Evolutionary conservation across 129 eudicot genomes (phyloP).

Genomic region (Chrysanthemum makinoi): DNA sequence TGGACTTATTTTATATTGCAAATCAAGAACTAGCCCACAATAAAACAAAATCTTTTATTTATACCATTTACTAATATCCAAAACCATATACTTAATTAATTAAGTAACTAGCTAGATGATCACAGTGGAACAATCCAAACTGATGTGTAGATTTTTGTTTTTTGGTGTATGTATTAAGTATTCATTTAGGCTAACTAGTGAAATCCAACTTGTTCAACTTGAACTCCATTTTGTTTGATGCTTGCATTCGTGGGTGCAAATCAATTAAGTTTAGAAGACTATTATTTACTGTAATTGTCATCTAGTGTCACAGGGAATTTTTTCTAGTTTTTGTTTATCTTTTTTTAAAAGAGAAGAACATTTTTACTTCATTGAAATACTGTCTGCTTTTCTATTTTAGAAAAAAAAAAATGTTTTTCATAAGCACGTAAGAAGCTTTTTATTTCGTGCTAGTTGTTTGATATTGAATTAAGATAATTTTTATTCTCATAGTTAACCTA

Average conservation of each 20-base stretch:
- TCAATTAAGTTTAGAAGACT: neutral
- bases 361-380: too few species aligned
- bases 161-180: neutral
- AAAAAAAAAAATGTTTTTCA: too few species aligned
- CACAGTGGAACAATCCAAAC: slow-evolving; percentile 18
- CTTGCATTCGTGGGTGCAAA: slow-evolving; percentile 33
- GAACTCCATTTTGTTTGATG: slow-evolving; percentile 25
- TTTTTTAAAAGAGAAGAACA: too few species aligned
- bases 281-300: too few species aligned
- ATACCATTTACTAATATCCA: neutral
- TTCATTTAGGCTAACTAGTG: neutral
- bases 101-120: slow-evolving; percentile 16
- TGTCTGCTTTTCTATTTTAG: too few species aligned
- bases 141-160: slow-evolving; percentile 27
- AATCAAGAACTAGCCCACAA: slow-evolving; percentile 24
- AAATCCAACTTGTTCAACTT: slow-evolving; percentile 17
- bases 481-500: too few species aligned
- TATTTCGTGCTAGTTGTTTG: too few species aligned
- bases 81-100: slow-evolving; percentile 2
- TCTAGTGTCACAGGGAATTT: too few species aligned
- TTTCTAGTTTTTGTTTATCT: too few species aligned
- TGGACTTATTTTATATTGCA: slow-evolving; percentile 11
- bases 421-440: too few species aligned
- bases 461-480: too few species aligned
- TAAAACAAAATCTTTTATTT: slow-evolving; percentile 16